Evolutionary conservation across 768 basidiomycete genomes (phyloP), one percentile per base, ranked within the genome.

Genomic region (Tephrocybe sp.): DNA sequence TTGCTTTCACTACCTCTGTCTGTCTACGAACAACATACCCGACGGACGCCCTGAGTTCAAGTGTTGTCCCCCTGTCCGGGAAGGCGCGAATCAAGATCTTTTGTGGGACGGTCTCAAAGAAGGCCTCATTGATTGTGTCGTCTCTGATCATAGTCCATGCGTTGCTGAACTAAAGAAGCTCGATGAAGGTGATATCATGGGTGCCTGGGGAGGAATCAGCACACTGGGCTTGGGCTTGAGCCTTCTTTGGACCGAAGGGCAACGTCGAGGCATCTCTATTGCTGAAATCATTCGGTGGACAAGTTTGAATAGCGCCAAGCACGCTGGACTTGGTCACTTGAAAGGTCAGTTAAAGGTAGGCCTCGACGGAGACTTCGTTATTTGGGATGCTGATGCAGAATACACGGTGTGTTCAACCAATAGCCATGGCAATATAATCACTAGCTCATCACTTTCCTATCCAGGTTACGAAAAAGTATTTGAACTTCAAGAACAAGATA

Each of bases 91-190:
- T 65, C 75, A 86, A 47, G 83, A 90, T 39, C 64, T 69, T 32
- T 73, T 98, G 3, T 94, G 93, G 92, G 78, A 79, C 15, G 96
- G 90, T 1, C 69, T 98, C 49, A 66, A 78, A 45, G 87, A 87
- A 38, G 94, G 90, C 2, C 74, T 83, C 34, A 93, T 99, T 58
- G 92, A 97, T 68, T 94, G 80, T 61, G 84, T 98, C 45, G 94
- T 98, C 6, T 96, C 93, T 45, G 96, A 99, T 69, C 96, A 99
- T 64, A 94, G 91, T 55, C 95, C 95, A 13, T 98, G 95, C 66
- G 76, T 89, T 11, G 71, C 80, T 19, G 83, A 85, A 58, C 71
- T 99, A 51, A 99, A 98, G 73, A 79, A 78, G 52, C 65, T 84
- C 28, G 84, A 86, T 24, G 77, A 79, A 35, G 90, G 93, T 1